Percentiles rank a stretch among this genome's conserved stretches.
phyloP scores from a whole-genome alignment of 2,329 filamentous ascomycete species.

The Phialocephala subalpina region DNA sequence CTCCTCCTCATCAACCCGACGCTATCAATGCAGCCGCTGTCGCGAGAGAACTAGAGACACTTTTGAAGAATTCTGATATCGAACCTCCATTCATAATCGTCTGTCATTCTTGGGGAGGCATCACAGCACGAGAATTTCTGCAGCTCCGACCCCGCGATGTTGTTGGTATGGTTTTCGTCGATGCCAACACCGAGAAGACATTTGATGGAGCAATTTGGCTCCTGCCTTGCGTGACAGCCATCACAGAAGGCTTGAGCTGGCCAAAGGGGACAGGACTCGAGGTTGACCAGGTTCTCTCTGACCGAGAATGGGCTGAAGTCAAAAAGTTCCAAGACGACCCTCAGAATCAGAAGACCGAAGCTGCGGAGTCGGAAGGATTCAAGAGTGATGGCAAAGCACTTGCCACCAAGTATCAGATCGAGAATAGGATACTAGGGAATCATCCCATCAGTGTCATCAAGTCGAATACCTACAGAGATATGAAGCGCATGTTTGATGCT shows the following conservation, averaged over 20 bases:
- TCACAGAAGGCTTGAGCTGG: slow-evolving; percentile 17
- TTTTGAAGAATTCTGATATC: slow-evolving; percentile 21
- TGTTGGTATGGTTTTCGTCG: slow-evolving; percentile 31
- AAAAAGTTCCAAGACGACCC: neutral
- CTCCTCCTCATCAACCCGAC: slow-evolving; percentile 10
- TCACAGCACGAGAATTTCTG: slow-evolving; percentile 28
- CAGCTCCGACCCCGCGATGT: slow-evolving; percentile 27
- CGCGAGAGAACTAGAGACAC: slow-evolving; percentile 25
- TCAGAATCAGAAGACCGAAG: slow-evolving; percentile 12
- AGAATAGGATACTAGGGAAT: slow-evolving; percentile 23
- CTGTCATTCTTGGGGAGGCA: slow-evolving; percentile 30
- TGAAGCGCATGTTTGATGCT: slow-evolving; percentile 27
- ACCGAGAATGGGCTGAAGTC: slow-evolving; percentile 19
- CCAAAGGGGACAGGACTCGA: slow-evolving; percentile 9
- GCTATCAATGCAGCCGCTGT: slow-evolving; percentile 20
- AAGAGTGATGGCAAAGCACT: slow-evolving; percentile 14
- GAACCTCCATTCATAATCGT: slow-evolving; percentile 27
- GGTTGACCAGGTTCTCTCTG: slow-evolving; percentile 15
- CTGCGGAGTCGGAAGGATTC: slow-evolving; percentile 20
- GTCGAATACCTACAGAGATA: slow-evolving; percentile 23
- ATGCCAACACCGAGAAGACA: slow-evolving; percentile 27
- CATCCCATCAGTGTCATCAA: slow-evolving; percentile 29
- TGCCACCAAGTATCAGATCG: slow-evolving; percentile 30
- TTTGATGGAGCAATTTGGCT: slow-evolving; percentile 18
- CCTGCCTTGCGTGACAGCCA: slow-evolving; percentile 8